These are phyloP conservation scores for Saturnispora kantuleensis DNA, from an alignment of 805 yeast genomes.

Conservation along the genomic window DNA sequence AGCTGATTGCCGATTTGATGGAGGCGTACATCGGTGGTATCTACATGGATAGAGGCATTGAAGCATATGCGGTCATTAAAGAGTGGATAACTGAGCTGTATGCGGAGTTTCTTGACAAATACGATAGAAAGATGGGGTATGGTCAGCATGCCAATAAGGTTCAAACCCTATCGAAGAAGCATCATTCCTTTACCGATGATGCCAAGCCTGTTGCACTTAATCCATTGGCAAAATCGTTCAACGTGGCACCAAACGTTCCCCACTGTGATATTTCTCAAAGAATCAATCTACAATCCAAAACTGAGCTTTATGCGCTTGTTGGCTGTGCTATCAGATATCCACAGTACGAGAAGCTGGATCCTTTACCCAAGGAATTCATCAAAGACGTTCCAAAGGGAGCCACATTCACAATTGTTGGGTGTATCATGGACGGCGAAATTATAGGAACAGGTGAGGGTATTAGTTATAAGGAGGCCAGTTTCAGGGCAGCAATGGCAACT, in stretches of 20 bases:
- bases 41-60: slow-evolving; percentile 35
- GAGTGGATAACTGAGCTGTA: slow-evolving; percentile 40
- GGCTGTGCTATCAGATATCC: slow-evolving; percentile 68
- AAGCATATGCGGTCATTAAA: slow-evolving; percentile 31
- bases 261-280: slow-evolving; percentile 20
- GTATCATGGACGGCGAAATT: slow-evolving; percentile 53
- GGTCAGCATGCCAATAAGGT: slow-evolving; percentile 1
- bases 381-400: slow-evolving; percentile 25
- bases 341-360: slow-evolving; percentile 35
- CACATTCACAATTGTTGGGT: slow-evolving; percentile 31
- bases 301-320: slow-evolving; percentile 63
- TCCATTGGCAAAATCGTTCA: not conserved
- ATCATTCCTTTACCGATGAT: not conserved
- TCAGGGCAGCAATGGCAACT: slow-evolving; percentile 78
- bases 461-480: slow-evolving; percentile 67
- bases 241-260: slow-evolving; percentile 1
- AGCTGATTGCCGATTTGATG: slow-evolving; percentile 66
- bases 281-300: slow-evolving; percentile 61
- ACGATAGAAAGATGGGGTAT: slow-evolving; percentile 7
- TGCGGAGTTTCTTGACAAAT: slow-evolving; percentile 24
- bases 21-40: slow-evolving; percentile 93
- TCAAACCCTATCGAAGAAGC: not conserved
- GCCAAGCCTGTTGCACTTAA: slow-evolving; percentile 1
- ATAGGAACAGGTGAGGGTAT: slow-evolving; percentile 69
- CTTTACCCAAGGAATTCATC: not conserved